Base-by-base conservation (phyloP, 2,329 filamentous ascomycete species). In the Clarireedia homoeocarpa region DNA sequence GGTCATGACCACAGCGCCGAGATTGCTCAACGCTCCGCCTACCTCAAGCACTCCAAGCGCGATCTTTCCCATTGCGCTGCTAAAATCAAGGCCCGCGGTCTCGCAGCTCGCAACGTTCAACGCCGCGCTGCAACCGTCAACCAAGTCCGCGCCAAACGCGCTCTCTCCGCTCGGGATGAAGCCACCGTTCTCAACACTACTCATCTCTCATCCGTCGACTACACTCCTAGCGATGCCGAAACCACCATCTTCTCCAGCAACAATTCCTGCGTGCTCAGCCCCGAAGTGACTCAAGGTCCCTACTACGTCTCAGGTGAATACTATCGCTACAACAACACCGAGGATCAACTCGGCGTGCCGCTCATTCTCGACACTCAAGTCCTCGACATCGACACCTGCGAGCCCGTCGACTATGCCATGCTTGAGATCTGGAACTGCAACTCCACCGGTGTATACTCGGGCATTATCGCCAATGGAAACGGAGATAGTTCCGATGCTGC, bases 221-320 rank as follows among this genome's bases (percentile, higher is more conserved):
- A 34, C 30, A 70, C 67, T 23, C 48, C 61, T 4, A 59, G 65
- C 53, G 74, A 72, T 23, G 63, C 69, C 23, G 64, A 68, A 5
- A 50, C 62, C 48, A 71, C 60, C 57, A 66, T 78, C 39, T 78
- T 78, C 58, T 67, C 70, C 2, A 70, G 58, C 71, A 74, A 60
- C 61, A 73, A 46, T 67, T 74, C 42, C 26, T 81, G 78, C 59
- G 69, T 80, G 24, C 69, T 81, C 17, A 74, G 71, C 15, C 77
- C 77, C 0, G 78, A 81, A 63, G 74, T 75, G 23, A 79, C 74
- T 7, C 71, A 79, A 61, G 78, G 78, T 1, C 79, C 79, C n/a
- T 82, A 80, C 70, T 82, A 68, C 51, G 71, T 74, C 27, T 65
- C 63, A 15, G 71, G 71, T 7, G 72, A 74, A 53, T 59, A 69